Conservation (phyloP, 2,329 filamentous ascomycete genomes). For the Tolypocladium nubicola region DNA sequence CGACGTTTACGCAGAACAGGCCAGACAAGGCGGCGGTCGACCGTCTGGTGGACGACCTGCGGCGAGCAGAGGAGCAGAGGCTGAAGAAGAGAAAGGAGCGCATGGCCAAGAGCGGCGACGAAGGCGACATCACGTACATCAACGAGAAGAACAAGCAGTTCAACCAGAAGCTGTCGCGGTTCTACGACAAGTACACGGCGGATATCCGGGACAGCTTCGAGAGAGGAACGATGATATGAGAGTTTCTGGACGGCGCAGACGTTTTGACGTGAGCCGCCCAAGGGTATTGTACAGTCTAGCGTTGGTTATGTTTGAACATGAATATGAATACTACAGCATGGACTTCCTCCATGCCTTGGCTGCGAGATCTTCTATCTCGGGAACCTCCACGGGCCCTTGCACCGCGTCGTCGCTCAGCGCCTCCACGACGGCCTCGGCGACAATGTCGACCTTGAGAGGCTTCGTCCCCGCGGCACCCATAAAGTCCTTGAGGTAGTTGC, state of each 20-base stretch:
- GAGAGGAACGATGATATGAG: constrained; percentile 83
- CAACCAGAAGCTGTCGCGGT: constrained; percentile 90
- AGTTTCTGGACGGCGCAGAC: not conserved
- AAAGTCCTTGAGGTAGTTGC: constrained; percentile 63
- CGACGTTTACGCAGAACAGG: constrained; percentile 72
- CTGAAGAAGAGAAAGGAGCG: constrained; percentile 79
- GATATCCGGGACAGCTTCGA: constrained; percentile 98
- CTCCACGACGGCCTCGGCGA: constrained; percentile 84
- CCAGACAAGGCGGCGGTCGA: constrained; percentile 83
- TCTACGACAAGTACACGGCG: constrained; percentile 97
- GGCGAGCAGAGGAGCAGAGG: constrained; percentile 77
- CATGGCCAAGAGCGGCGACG: constrained; percentile 67
- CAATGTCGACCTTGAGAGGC: constrained; percentile 76
- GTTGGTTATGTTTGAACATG: constrained; percentile 4
- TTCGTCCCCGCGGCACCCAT: constrained; percentile 79
- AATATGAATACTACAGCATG: constrained; percentile 57
- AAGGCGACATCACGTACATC: constrained; percentile 93
- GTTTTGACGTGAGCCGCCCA: not conserved
- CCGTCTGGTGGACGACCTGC: constrained; percentile 72
- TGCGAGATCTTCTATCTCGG: constrained; percentile 72
- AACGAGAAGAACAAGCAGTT: constrained; percentile 99
- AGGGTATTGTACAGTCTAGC: constrained; percentile 22
- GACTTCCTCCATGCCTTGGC: constrained; percentile 77
- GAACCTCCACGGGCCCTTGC: constrained; percentile 66
- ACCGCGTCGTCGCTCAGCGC: constrained; percentile 65